Evolutionary conservation across 169 alveolate genomes (phyloP), one percentile per base, ranked within the genome.

Genomic region (Eimeria necatrix): DNA sequence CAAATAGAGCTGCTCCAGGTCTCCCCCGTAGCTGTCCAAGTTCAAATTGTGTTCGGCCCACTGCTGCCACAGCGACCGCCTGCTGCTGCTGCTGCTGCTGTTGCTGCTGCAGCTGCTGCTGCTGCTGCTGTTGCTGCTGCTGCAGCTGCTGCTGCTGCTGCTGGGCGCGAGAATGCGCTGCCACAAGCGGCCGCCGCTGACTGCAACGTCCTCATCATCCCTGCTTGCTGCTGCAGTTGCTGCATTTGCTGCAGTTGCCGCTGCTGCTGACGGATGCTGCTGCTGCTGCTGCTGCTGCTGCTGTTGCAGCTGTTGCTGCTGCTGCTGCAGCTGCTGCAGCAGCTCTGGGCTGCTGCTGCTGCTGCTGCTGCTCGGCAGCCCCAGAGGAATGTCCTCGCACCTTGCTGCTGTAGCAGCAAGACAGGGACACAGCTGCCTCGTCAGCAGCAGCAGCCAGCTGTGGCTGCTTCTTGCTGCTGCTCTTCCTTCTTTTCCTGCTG

Each of bases 101-200:
- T 24, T n/a, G 76, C 76, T 64, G 41, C 26, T n/a, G 76, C 76
- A 10, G 76, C 76, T 64, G 18, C 41, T 64, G 76, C 32, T 64
- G 26, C 9, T 5, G 26, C 76, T 9, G 41, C 76, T 14, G 64
- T 56, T 56, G 14, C 64, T 56, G 64, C 14, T 14, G 14, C 64
- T 56, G n/a, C n/a, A n/a, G n/a, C n/a, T n/a, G n/a, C n/a, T n/a
- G n/a, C n/a, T n/a, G 64, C 64, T 56, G 8, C 14, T 56, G 20
- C 64, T 56, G 64, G 20, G 64, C 20, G 14, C 20, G 64, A 56
- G 14, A 14, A 14, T 56, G 64, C 64, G 8, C 64, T 56, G 20
- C 64, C 64, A 56, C 64, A 56, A 14, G 64, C 64, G 64, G 14
- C 20, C 64, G 14, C 20, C 20, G 64, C 20, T 9, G 64, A 9